Evolutionary conservation across 1,139 yeast genomes (phyloP), one percentile per base, ranked within the genome.

Genomic region (Tardiomyces depauwii): DNA sequence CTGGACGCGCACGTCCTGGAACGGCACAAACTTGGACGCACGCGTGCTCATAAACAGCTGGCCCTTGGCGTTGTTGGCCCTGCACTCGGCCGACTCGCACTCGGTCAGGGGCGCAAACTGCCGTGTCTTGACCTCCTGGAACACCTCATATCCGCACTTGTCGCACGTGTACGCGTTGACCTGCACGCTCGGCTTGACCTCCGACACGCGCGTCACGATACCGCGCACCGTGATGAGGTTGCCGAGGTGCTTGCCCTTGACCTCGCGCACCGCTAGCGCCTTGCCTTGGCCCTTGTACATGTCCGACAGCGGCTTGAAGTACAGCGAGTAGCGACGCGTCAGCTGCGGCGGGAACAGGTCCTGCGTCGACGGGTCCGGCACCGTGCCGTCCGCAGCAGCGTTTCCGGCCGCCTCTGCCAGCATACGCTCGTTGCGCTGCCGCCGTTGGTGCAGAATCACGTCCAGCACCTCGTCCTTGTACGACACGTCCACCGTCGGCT

Each of bases 161-260:
- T 93, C 98, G 68, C 99, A 93, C 2, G 97, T 86, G 62, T 91
- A 93, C 0, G 98, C 98, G 57, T 84, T 87, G 48, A 91, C 96
- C 53, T 78, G 73, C 9, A 91, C 87, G 7, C 87, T 74, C 5
- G 99, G 99, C 65, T 89, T 91, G 43, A 93, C 98, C 62, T 93
- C 98, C 1, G 95, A 82, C 2, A 89, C 96, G 55, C 98, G 75
- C 14, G 97, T 91, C 44, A 91, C 88, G 54, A 93, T 91, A 45
- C 98, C 99, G 55, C 96, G 73, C 4, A 89, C 83, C 0, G 96
- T 89, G 57, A 93, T 83, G 53, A 85, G 74, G 55, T 83, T 80
- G 41, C 99, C 99, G 45, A 93, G 74, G 53, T 78, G 80, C 43
- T 74, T 70, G 47, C 97, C 97, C 60, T 81, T 83, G 51, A 91